A percentile compares a stretch with the other conserved stretches of the same genome.
Conservation (phyloP, 306 rosid genomes). For the Dicorynia guianensis region DNA sequence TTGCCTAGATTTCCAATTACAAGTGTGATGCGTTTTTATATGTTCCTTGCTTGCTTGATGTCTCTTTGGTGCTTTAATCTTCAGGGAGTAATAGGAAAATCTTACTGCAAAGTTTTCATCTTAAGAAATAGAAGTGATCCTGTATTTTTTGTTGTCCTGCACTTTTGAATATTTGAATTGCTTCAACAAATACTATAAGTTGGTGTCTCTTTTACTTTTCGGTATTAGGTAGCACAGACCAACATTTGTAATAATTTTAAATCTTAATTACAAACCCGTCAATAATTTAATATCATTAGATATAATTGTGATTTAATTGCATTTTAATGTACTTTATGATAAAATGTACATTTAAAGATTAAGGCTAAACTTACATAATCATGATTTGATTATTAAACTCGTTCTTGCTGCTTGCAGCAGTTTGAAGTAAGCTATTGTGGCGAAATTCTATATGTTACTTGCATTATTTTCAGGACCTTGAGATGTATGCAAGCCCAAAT, state of each 20-base stretch:
- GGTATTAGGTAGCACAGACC: neutral
- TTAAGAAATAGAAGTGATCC: neutral
- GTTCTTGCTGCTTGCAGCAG: neutral
- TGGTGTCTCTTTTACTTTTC: neutral
- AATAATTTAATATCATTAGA: neutral
- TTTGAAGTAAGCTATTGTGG: neutral
- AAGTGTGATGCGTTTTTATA: neutral
- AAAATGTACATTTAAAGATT: no score
- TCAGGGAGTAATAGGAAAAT: neutral
- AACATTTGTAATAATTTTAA: neutral
- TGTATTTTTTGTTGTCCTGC: neutral
- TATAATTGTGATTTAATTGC: no score
- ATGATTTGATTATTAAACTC: neutral
- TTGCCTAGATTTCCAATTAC: neutral
- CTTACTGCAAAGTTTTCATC: neutral
- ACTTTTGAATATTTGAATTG: neutral
- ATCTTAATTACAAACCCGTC: neutral
- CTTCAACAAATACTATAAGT: neutral
- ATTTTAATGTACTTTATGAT: no score
- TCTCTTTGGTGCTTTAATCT: neutral
- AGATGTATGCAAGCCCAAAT: conserved; percentile 77
- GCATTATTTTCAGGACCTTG: conserved; percentile 69
- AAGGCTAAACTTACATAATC: neutral
- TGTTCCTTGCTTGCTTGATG: neutral
- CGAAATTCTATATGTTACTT: neutral